Conservation (phyloP, 2,329 filamentous ascomycete genomes). For the Neoscytalidium dimidiatum region DNA sequence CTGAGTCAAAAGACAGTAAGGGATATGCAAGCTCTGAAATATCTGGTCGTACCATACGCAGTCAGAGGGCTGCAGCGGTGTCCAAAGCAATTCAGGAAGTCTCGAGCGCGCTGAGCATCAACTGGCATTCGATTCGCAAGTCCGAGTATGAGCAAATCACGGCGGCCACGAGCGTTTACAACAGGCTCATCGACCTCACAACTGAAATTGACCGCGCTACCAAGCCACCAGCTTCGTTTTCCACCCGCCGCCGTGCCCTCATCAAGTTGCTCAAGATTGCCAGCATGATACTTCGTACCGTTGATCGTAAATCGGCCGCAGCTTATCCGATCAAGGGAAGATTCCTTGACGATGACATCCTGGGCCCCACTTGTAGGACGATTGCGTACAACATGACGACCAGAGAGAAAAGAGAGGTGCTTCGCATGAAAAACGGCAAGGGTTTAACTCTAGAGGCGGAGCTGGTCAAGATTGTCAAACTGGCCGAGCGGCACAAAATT, state of each 20-base stretch:
- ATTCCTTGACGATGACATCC: not conserved
- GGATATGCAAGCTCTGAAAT: not conserved
- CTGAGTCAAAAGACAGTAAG: not conserved
- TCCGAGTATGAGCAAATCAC: not conserved
- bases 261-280: not conserved
- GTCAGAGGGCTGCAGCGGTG: not conserved
- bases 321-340: not conserved
- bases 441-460: not conserved
- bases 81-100: not conserved
- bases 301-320: not conserved
- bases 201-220: not conserved
- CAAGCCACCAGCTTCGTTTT: not conserved
- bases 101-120: not conserved
- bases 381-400: not conserved
- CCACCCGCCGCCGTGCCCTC: not conserved
- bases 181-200: not conserved
- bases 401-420: not conserved
- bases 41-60: no score
- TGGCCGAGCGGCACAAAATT: not conserved
- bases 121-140: not conserved
- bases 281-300: not conserved
- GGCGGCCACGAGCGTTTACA: not conserved
- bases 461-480: not conserved
- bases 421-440: not conserved
- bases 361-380: not conserved